Evolutionary conservation across 2,329 filamentous ascomycete genomes (phyloP).

Genomic region (Spiromastix sp.): DNA sequence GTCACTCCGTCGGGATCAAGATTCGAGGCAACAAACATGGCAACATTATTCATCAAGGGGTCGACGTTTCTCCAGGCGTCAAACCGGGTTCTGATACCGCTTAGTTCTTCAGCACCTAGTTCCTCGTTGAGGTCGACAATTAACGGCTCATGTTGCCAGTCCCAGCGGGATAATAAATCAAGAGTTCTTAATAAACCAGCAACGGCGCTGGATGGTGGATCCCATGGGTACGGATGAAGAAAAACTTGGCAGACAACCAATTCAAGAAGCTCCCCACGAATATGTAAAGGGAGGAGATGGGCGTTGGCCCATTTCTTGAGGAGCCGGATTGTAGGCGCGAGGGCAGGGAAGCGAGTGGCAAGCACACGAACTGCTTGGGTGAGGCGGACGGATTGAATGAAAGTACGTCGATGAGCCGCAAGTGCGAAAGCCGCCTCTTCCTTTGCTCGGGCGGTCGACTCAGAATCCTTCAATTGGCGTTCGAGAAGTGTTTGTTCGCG

Average conservation of each 20-base stretch:
- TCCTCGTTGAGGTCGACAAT: conserved; percentile 62
- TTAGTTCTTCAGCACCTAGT: conserved; percentile 51
- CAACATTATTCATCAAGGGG: conserved; percentile 72
- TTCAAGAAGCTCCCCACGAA: conserved; percentile 74
- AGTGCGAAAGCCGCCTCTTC: conserved; percentile 62
- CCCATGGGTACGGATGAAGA: conserved; percentile 71
- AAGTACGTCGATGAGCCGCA: conserved; percentile 59
- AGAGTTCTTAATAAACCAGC: conserved; percentile 76
- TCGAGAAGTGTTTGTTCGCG: conserved; percentile 73
- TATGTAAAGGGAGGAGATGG: conserved; percentile 68
- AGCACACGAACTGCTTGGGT: conserved; percentile 72
- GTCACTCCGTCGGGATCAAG: conserved; percentile 66
- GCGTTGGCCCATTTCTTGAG: conserved; percentile 81
- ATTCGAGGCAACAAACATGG: conserved; percentile 71
- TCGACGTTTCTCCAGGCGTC: conserved; percentile 82
- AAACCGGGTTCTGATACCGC: conserved; percentile 59
- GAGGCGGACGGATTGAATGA: conserved; percentile 63
- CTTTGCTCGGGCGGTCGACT: conserved; percentile 52
- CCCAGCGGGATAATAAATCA: conserved; percentile 72
- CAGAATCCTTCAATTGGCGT: conserved; percentile 65
- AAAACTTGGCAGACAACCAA: conserved; percentile 71
- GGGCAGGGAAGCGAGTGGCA: conserved; percentile 65
- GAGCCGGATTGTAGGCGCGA: conserved; percentile 74
- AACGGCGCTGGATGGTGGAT: conserved; percentile 61
- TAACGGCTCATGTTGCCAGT: conserved; percentile 78